phyloP scores from a whole-genome alignment of 441 rosid species.

The Heliophila coronopifolia region DNA sequence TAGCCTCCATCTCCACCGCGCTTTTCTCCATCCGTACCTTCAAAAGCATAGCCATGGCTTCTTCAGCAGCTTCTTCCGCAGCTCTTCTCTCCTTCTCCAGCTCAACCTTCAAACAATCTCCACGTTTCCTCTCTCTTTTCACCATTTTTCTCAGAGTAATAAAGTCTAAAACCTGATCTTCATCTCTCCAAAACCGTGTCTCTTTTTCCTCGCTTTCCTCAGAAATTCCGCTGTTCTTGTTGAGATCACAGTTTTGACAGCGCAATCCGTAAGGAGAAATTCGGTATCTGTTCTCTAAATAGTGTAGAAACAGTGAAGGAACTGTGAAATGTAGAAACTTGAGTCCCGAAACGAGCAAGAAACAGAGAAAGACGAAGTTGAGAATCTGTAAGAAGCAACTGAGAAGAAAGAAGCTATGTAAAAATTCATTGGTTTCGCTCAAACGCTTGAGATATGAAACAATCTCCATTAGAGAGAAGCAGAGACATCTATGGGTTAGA shows the following conservation, averaged over 20 bases:
- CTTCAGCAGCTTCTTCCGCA: slow-evolving; percentile 63
- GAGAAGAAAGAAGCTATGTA: slow-evolving; percentile 39
- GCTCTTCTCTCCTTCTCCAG: slow-evolving; percentile 74
- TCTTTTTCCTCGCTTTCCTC: slow-evolving; percentile 24
- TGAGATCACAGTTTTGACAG: slow-evolving; percentile 14
- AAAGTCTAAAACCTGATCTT: slow-evolving; percentile 51
- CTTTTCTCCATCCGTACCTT: slow-evolving; percentile 70
- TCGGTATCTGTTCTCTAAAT: slow-evolving; percentile 25
- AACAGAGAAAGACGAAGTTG: slow-evolving; percentile 35
- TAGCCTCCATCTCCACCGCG: slow-evolving; percentile 49
- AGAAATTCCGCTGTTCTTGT: slow-evolving; percentile 10
- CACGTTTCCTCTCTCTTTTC: slow-evolving; percentile 47
- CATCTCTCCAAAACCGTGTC: slow-evolving; percentile 27
- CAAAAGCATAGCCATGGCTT: slow-evolving; percentile 79
- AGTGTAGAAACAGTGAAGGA: slow-evolving; percentile 26
- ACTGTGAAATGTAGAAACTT: slow-evolving; percentile 34
- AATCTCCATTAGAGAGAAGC: slow-evolving; percentile 31
- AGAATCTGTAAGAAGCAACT: slow-evolving; percentile 39
- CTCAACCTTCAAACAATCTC: slow-evolving; percentile 37
- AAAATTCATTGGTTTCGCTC: slow-evolving; percentile 29
- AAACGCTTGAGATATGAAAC: slow-evolving; percentile 38
- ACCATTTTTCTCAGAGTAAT: slow-evolving; percentile 48
- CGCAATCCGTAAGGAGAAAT: slow-evolving; percentile 20
- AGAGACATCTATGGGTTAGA: slow-evolving; percentile 26
- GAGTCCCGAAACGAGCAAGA: slow-evolving; percentile 39